Base-by-base conservation (phyloP, 2,329 filamentous ascomycete genomes). In the Microsporum canis region DNA sequence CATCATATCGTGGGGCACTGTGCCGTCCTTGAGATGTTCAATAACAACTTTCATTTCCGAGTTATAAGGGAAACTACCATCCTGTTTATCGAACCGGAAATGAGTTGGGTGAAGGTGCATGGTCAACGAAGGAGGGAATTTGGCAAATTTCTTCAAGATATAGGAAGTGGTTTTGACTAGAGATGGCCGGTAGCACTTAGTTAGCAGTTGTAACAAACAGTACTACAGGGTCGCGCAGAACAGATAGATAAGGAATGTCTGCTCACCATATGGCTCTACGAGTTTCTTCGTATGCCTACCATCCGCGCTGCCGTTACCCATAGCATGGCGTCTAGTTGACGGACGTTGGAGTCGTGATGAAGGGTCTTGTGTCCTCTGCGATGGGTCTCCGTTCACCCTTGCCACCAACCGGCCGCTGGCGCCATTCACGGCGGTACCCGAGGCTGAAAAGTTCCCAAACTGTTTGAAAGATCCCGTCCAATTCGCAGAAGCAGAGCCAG, bases 71-170 rank as follows among this genome's bases (percentile, higher is more conserved):
- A 96, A 96, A 71, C 88, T 92, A 69, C 91, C 89, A 73, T 96
- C 91, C 74, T 96, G 92, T 68, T 91, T 85, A 67, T 97, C 92
- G 75, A 99, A 95, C 62, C 88, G 85, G 71, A 96, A 97, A 74
- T 96, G 87, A 3, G 83, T 90, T 7, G 85, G 81, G 71, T 96
- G 86, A 36, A 99, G 79, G 72, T 96, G 91, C 29, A 99, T 79
- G 58, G 92, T 84, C 29, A 99, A 79, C 3, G 92, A 97, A 0
- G 94, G 91, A 6, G 86, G 84, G 58, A 80, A 80, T 69, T 82
- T 84, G 45, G 78, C 80, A 74, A 87, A 91, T 75, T 91, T 95
- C 68, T 83, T 85, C n/a, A 97, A 79, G 56, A 97, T 90, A 68
- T 94, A 89, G 12, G 82, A 76, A 63, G 86, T 84, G 34, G 85